These are phyloP conservation scores for Xylariaceae sp. DNA, from an alignment of 2,329 filamentous ascomycete species.

Conservation along the genomic window DNA sequence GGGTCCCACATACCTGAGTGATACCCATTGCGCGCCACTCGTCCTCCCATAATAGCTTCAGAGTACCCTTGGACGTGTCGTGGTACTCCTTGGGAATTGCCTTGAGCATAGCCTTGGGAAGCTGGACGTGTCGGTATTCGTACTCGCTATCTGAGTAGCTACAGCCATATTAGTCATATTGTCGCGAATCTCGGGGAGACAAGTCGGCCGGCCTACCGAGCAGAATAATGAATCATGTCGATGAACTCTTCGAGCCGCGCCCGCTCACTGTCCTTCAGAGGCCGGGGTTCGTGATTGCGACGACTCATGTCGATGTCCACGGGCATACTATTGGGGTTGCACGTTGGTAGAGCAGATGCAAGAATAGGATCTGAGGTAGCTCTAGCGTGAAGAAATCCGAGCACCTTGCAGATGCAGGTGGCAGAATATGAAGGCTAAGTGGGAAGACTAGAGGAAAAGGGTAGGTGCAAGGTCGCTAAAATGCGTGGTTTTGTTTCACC, in stretches of 20 bases:
- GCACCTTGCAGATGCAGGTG: not conserved
- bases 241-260: slow-evolving; percentile 88
- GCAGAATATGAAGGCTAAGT: not conserved
- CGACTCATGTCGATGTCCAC: slow-evolving; percentile 79
- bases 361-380: not conserved
- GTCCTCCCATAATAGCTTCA: slow-evolving; percentile 97
- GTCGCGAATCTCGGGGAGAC: not conserved
- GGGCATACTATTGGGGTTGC: slow-evolving; percentile 30
- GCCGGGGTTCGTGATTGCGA: slow-evolving; percentile 84
- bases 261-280: slow-evolving; percentile 80
- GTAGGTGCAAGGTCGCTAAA: slow-evolving; percentile 6
- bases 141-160: slow-evolving; percentile 93
- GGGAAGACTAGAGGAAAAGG: not conserved
- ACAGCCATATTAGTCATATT: slow-evolving; percentile 11
- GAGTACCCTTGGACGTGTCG: slow-evolving; percentile 83
- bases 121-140: slow-evolving; percentile 97
- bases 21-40: slow-evolving; percentile 98
- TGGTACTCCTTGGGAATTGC: slow-evolving; percentile 95
- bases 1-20: slow-evolving; percentile 73
- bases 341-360: not conserved
- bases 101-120: slow-evolving; percentile 98
- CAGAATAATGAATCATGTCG: slow-evolving; percentile 94
- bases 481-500: slow-evolving; percentile 20
- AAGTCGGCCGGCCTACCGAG: slow-evolving; percentile 64
- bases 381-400: not conserved